Evolutionary conservation across 306 rosid species (phyloP), one percentile per base, ranked within the genome.

Genomic region (Lathyrus aphaca): DNA sequence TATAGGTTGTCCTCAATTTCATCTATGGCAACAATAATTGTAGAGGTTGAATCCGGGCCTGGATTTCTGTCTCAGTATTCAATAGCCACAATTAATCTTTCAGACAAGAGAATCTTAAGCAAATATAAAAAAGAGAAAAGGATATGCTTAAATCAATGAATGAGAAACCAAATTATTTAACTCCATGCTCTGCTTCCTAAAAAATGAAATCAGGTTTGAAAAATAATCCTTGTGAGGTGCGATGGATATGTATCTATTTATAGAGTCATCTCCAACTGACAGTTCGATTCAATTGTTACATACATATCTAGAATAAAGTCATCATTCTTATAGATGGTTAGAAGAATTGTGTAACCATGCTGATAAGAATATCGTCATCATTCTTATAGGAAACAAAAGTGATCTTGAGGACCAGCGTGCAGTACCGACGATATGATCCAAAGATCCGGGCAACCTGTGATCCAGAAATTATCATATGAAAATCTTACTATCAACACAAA

Each of bases 1-100:
- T 88, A 94, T 80, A 94, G 92, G 64, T 81, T 88, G 80, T 94
- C 97, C 86, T 94, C 97, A 67, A 94, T 88, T 78, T 88, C 98
- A 83, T 94, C 91, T 30, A 88, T 85, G 67, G 95, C 91, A 81
- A 81, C 71, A 75, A 79, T 42, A 77, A 88, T 81, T 68, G 85
- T 72, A 73, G 95, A 74, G 59, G 83, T 79, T 71, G 85, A 81
- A 74, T 83, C 86, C 69, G 79, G 72, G 75, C 77, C 84, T 2
- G 80, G 82, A 64, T 81, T 85, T 79, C 98, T 88, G 98, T 76
- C 79, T 54, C 85, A 55, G 61, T 43, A 83, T 79, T 55, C 83
- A 75, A 68, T 49, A 82, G 67, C 59, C 74, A 81, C 27, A 71
- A 79, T 74, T 72, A 40, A 9, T 16, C 65, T 78, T 60, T 82